Conservation (phyloP, 768 basidiomycete genomes). For the Trametes maxima region DNA sequence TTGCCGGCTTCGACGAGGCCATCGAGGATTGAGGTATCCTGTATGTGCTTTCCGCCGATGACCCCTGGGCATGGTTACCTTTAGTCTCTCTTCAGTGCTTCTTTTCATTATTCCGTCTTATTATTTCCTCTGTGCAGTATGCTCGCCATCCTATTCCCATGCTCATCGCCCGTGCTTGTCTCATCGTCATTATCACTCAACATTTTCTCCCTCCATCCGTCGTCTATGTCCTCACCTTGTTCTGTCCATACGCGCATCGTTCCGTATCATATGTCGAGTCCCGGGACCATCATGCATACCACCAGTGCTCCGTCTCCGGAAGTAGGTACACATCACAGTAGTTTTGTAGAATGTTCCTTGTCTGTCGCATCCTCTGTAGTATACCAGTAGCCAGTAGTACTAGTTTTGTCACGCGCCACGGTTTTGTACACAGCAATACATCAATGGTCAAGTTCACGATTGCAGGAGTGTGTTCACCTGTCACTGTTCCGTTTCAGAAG, state of each 20-base stretch:
- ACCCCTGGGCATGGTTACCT: background rate
- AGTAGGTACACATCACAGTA: slow-evolving; percentile 7
- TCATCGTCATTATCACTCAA: slow-evolving; percentile 1
- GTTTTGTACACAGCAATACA: slow-evolving; percentile 22
- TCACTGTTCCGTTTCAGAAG: no score
- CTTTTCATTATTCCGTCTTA: slow-evolving; percentile 16
- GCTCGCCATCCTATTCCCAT: slow-evolving; percentile 24
- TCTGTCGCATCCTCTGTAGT: slow-evolving; percentile 16
- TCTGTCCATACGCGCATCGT: slow-evolving; percentile 21
- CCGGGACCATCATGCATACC: slow-evolving; percentile 20
- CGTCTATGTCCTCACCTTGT: slow-evolving; percentile 15
- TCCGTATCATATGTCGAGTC: slow-evolving; percentile 6
- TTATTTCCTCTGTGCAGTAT: slow-evolving; percentile 16
- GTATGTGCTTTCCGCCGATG: background rate
- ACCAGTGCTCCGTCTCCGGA: slow-evolving; percentile 5
- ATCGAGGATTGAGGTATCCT: slow-evolving; percentile 42
- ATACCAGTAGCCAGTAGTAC: slow-evolving; percentile 18
- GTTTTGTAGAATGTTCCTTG: slow-evolving; percentile 5
- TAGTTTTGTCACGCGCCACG: slow-evolving; percentile 18
- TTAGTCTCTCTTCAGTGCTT: slow-evolving; percentile 5
- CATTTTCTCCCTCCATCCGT: slow-evolving; percentile 3
- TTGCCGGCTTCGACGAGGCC: slow-evolving; percentile 44
- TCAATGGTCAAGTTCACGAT: background rate
- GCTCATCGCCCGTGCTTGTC: slow-evolving; percentile 11
- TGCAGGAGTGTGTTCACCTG: background rate